Base-by-base conservation (phyloP, 345 rosid species). In the Lenwebbia sp. region DNA sequence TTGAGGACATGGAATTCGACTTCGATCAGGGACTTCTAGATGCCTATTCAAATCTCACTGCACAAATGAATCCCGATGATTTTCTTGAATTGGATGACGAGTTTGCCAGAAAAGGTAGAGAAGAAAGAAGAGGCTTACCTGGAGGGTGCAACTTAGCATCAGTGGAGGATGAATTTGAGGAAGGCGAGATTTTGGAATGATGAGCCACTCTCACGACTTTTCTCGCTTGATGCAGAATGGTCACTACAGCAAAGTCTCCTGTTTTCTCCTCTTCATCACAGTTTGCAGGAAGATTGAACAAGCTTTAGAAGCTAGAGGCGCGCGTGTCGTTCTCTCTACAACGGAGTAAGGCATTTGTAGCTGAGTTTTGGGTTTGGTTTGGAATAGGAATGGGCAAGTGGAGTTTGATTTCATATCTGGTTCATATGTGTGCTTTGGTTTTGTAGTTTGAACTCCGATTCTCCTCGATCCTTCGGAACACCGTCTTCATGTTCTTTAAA, bases 141-240 rank as follows among this genome's bases (percentile, higher is more conserved):
- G 87, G 83, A 88, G 84, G 84, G 9, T 85, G 87, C 57, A 85
- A 78, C 74, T 85, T 49, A 75, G 81, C 85, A 52, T 28, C 84
- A 41, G 83, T 28, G 83, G 87, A 26, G 13, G 92, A 92, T 85
- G 99, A 92, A 84, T 88, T 93, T 85, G 99, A 97, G 92, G 99
- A 97, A 89, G 98, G 97, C 33, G 99, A 96, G 87, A 95, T 96
- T 87, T 86, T 86, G 26, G 93, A 95, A 82, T 95, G 47, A 82
- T 14, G 11, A 62, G 55, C 44, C 26, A 17, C 37, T 83, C 41
- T 19, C 58, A 47, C 13, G 44, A 28, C 7, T 82, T 51, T n/a
- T 82, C 47, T 44, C 1, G 13, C 26, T 9, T 70, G 78, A 9
- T 70, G 47, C 44, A 17, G 78, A 37, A 37, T 70, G 47, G 47